These are phyloP conservation scores for Metschnikowia chrysomelidarum DNA, from an alignment of 805 yeast species.

Conservation along the genomic window DNA sequence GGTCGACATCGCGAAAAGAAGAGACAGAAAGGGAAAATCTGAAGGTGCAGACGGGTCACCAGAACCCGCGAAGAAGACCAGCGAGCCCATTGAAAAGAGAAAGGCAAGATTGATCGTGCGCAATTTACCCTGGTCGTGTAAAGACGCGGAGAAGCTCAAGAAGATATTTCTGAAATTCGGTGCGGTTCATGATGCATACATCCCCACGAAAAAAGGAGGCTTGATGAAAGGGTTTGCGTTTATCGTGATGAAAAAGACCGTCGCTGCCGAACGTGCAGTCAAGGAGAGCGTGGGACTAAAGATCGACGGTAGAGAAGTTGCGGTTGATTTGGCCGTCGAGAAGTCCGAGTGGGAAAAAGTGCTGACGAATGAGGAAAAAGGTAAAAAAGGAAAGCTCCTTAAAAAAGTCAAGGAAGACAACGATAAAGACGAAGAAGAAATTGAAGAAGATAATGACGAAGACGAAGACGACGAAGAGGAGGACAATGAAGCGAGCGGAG, in stretches of 20 bases:
- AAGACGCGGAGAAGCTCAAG: conserved; percentile 69
- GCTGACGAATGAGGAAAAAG: conserved; percentile 36
- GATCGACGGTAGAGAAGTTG: conserved; percentile 87
- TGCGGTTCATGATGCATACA: conserved; percentile 80
- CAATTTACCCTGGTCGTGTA: conserved; percentile 94
- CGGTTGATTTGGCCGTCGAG: conserved; percentile 91
- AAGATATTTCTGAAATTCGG: conserved; percentile 76
- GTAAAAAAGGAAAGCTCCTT: no score
- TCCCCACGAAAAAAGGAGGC: conserved; percentile 86
- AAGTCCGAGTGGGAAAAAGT: conserved; percentile 76
- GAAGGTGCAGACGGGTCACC: conserved; percentile 12
- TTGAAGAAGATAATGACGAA: conserved; percentile 34
- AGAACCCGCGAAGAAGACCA: conserved; percentile 20
- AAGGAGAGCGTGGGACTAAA: conserved; percentile 71
- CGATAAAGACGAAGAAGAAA: conserved; percentile 31
- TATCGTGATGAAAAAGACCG: conserved; percentile 79
- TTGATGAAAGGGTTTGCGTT: conserved; percentile 94
- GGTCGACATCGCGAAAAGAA: conserved; percentile 87
- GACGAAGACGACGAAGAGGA: conserved; percentile 26
- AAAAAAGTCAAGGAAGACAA: conserved; percentile 35
- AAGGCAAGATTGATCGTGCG: conserved; percentile 84
- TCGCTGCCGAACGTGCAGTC: conserved; percentile 78
- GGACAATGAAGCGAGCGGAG: conserved; percentile 30
- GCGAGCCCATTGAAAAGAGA: conserved; percentile 60
- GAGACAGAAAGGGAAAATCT: conserved; percentile 59